A percentile compares a stretch with the other conserved stretches of the same genome.
Conservation (phyloP, 1,139 yeast genomes). For the Candida mesenterica region DNA sequence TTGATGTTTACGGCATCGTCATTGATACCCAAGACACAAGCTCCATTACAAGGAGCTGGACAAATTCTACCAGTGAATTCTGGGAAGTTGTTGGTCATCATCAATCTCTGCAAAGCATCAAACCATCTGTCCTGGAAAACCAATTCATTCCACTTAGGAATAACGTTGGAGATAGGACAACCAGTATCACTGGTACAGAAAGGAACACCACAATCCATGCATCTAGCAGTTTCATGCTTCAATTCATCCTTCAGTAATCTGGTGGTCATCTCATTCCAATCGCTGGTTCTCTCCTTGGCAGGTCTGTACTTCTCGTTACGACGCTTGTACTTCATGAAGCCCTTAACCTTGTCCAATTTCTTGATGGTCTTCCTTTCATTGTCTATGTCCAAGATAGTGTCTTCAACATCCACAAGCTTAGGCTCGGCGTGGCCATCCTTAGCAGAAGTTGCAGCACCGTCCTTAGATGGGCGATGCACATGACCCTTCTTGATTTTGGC, state of each 20-base stretch:
- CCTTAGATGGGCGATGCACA: slow-evolving; percentile 33
- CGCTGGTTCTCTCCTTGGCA: slow-evolving; percentile 72
- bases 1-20: slow-evolving; percentile 97
- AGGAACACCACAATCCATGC: slow-evolving; percentile 99
- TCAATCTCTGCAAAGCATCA: slow-evolving; percentile 86
- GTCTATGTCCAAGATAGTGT: slow-evolving; percentile 69
- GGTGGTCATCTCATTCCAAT: slow-evolving; percentile 89
- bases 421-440: slow-evolving; percentile 63
- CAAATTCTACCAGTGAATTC: slow-evolving; percentile 98
- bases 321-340: slow-evolving; percentile 91
- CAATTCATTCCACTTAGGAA: slow-evolving; percentile 97
- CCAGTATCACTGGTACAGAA: slow-evolving; percentile 98
- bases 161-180: slow-evolving; percentile 94
- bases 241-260: slow-evolving; percentile 85
- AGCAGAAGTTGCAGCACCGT: slow-evolving; percentile 21
- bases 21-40: slow-evolving; percentile 92
- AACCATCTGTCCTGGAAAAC: slow-evolving; percentile 95
- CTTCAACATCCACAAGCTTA: slow-evolving; percentile 84
- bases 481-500: slow-evolving; percentile 51
- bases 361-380: slow-evolving; percentile 62
- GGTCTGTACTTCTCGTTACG: slow-evolving; percentile 85
- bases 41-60: slow-evolving; percentile 99
- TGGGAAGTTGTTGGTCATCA: slow-evolving; percentile 98
- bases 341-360: slow-evolving; percentile 78
- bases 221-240: slow-evolving; percentile 92